These are phyloP conservation scores for Zea luxurians DNA, from an alignment of 176 grass and related monocot species.

Conservation along the genomic window DNA sequence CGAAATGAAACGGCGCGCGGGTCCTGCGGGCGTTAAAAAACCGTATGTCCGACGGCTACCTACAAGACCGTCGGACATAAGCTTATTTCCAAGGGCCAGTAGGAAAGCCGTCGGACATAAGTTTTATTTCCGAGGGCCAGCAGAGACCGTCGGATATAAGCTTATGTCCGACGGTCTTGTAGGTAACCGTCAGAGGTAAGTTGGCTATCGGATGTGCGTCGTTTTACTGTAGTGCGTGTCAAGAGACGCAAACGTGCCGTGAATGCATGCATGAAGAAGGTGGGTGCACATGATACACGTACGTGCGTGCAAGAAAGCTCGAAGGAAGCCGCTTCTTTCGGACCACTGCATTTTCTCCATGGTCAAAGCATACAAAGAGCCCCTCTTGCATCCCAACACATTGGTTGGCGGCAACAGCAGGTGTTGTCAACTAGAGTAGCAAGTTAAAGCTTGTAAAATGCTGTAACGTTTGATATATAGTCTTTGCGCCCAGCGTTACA, in stretches of 20 bases:
- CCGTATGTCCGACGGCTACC: no score
- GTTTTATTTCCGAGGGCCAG: no score
- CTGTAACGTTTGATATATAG: neutral
- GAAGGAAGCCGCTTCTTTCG: neutral
- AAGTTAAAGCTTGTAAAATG: slow-evolving; percentile 3
- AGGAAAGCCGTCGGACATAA: no score
- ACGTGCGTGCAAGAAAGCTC: slow-evolving; percentile 9
- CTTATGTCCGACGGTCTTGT: no score
- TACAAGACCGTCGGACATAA: no score
- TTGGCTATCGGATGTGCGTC: no score
- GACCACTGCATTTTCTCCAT: neutral
- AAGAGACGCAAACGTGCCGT: neutral
- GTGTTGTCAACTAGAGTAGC: neutral
- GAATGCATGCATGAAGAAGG: neutral
- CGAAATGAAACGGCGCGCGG: no score
- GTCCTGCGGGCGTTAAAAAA: no score
- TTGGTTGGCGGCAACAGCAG: neutral
- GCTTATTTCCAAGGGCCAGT: no score
- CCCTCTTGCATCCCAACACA: neutral
- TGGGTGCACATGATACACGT: slow-evolving; percentile 25
- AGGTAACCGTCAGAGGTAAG: no score
- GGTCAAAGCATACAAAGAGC: neutral
- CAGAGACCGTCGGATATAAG: no score
- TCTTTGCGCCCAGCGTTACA: neutral
- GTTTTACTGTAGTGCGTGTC: neutral